These are phyloP conservation scores for Phytophthora litchii DNA, from an alignment of 352 stramenopile species.

Conservation along the genomic window DNA sequence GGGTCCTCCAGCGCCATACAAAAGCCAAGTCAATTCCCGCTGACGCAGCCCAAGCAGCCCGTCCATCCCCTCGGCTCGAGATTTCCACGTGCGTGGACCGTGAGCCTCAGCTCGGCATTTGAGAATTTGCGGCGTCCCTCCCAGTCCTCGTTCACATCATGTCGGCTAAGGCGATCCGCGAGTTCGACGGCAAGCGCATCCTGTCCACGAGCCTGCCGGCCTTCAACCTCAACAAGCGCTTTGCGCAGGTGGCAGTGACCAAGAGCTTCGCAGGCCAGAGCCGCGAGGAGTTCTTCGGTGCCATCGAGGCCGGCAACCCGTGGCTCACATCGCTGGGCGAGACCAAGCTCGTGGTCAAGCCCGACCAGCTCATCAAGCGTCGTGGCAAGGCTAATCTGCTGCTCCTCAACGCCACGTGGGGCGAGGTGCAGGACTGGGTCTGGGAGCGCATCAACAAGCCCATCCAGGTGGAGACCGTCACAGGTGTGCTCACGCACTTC, in stretches of 20 bases:
- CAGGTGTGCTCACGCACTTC: conserved; percentile 95
- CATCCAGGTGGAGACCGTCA: conserved; percentile 91
- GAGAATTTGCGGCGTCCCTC: conserved; percentile 43
- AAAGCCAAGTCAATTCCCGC: conserved; percentile 21
- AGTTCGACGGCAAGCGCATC: conserved; percentile 97
- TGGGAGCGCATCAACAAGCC: conserved; percentile 93
- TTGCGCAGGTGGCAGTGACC: conserved; percentile 71
- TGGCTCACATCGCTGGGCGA: conserved; percentile 82
- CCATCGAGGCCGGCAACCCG: conserved; percentile 74
- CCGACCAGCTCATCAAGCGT: conserved; percentile 98
- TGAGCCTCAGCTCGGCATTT: conserved; percentile 34
- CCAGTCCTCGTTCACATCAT: conserved; percentile 54
- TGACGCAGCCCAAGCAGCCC: conserved; percentile 27
- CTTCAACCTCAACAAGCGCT: conserved; percentile 77
- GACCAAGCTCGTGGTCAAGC: conserved; percentile 95
- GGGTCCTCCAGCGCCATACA: conserved; percentile 16
- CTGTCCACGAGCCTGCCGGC: conserved; percentile 80
- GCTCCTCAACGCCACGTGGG: conserved; percentile 93
- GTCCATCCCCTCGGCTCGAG: conserved; percentile 2
- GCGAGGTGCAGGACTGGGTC: conserved; percentile 94
- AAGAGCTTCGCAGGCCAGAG: conserved; percentile 43
- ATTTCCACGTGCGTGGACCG: conserved; percentile 14
- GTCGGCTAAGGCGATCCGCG: conserved; percentile 95
- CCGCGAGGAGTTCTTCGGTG: conserved; percentile 67
- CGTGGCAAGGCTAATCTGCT: conserved; percentile 96